These are phyloP conservation scores for Solanum hybrid DNA, from an alignment of 305 asterid genomes.

Conservation along the genomic window DNA sequence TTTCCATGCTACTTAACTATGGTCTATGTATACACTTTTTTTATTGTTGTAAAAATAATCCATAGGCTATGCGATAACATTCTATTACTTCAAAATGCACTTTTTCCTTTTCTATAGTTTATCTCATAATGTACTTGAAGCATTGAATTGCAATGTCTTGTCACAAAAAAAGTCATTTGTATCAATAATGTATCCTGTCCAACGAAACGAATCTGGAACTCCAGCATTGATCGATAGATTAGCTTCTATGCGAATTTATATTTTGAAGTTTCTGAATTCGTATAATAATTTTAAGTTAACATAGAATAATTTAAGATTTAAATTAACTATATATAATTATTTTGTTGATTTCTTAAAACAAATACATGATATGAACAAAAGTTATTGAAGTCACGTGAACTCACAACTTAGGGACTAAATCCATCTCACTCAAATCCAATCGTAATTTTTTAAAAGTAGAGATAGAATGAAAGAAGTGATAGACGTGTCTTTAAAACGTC, in stretches of 20 bases:
- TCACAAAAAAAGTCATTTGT: neutral
- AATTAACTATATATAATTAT: neutral
- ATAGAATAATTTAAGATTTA: neutral
- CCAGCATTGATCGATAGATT: neutral
- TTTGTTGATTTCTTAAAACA: no score
- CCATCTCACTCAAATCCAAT: neutral
- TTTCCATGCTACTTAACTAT: neutral
- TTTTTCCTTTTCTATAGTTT: neutral
- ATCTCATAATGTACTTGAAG: neutral
- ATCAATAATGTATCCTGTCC: neutral
- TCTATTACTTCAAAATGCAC: neutral
- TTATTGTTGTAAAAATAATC: neutral
- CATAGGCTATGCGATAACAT: neutral
- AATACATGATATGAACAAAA: no score
- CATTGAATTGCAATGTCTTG: neutral
- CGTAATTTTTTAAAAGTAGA: neutral
- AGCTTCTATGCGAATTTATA: neutral
- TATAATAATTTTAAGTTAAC: neutral
- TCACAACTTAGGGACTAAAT: neutral
- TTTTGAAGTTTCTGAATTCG: neutral
- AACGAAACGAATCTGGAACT: neutral
- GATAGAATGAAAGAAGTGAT: neutral
- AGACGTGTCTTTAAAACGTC: neutral
- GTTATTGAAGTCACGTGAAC: neutral
- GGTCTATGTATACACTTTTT: neutral